Percentiles rank a stretch among this genome's conserved stretches.
Evolutionary conservation across 2,329 filamentous ascomycete genomes (phyloP).

Genomic region (Aspergillus sp.): DNA sequence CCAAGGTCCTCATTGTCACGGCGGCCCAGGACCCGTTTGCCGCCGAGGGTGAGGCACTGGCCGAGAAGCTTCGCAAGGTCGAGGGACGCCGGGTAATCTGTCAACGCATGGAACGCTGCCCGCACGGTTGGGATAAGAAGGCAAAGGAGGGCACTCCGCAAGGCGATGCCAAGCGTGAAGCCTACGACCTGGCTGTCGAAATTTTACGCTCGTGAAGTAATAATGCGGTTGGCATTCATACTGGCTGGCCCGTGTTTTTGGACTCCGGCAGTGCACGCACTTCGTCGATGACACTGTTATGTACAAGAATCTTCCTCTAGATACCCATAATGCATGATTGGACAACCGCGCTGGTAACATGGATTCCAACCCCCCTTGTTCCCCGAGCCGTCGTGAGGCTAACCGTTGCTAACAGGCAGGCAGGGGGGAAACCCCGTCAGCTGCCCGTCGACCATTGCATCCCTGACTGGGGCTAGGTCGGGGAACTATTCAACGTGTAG

Average conservation of each 20-base stretch:
- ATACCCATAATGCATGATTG: background rate
- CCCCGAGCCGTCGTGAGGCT: background rate
- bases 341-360: background rate
- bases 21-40: background rate
- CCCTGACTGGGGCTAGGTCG: too few species aligned
- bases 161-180: conserved; percentile 7
- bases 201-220: background rate
- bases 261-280: background rate
- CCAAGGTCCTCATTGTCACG: background rate
- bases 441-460: background rate
- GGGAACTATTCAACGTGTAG: background rate
- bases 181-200: conserved; percentile 1
- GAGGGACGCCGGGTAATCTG: conserved; percentile 4
- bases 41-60: background rate
- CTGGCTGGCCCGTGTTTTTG: background rate
- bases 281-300: background rate
- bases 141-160: background rate
- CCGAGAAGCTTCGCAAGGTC: background rate
- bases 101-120: conserved; percentile 6
- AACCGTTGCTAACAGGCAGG: background rate
- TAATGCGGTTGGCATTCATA: background rate
- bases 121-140: conserved; percentile 12
- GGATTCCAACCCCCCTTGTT: background rate
- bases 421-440: background rate
- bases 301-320: background rate